phyloP scores from a whole-genome alignment of 345 rosid genomes.

The Arabis hirsuta region DNA sequence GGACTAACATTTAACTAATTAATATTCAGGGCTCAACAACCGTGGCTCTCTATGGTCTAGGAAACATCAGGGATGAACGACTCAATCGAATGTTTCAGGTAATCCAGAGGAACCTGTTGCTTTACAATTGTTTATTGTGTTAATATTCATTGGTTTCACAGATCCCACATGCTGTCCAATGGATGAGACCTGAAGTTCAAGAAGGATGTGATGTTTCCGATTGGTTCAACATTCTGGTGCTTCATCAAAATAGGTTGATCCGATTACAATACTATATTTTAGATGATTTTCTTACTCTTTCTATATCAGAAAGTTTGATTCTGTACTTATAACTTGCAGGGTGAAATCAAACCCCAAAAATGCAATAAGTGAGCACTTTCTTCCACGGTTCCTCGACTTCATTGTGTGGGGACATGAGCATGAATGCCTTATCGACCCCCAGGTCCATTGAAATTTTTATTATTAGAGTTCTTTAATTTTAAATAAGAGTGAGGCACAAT shows the following conservation, averaged over 20 bases:
- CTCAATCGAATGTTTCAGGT: slow-evolving; percentile 99
- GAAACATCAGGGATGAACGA: slow-evolving; percentile 97
- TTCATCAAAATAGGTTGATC: slow-evolving; percentile 95
- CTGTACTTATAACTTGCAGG: slow-evolving; percentile 50
- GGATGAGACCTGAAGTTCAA: slow-evolving; percentile 99
- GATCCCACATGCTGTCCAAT: slow-evolving; percentile 99
- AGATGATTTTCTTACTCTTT: not conserved
- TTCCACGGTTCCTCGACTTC: slow-evolving; percentile 94
- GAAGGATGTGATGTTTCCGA: slow-evolving; percentile 80
- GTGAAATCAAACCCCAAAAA: slow-evolving; percentile 96
- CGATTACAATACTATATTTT: not conserved
- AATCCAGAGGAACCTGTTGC: slow-evolving; percentile 30
- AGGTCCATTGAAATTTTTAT: slow-evolving; percentile 51
- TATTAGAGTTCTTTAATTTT: slow-evolving; percentile 17
- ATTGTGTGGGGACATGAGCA: slow-evolving; percentile 99
- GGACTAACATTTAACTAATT: slow-evolving; percentile 22
- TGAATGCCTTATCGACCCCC: slow-evolving; percentile 95
- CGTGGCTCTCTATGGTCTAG: slow-evolving; percentile 97
- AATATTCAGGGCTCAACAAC: slow-evolving; percentile 80
- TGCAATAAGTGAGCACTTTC: slow-evolving; percentile 96
- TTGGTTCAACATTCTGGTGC: slow-evolving; percentile 98
- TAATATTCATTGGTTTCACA: slow-evolving; percentile 43
- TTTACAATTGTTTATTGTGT: slow-evolving; percentile 20
- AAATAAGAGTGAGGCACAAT: slow-evolving; percentile 14
- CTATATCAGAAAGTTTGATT: slow-evolving; percentile 12